Evolutionary conservation across 768 basidiomycete species (phyloP), one percentile per base, ranked within the genome.

Genomic region (Filobasidium wieringae): DNA sequence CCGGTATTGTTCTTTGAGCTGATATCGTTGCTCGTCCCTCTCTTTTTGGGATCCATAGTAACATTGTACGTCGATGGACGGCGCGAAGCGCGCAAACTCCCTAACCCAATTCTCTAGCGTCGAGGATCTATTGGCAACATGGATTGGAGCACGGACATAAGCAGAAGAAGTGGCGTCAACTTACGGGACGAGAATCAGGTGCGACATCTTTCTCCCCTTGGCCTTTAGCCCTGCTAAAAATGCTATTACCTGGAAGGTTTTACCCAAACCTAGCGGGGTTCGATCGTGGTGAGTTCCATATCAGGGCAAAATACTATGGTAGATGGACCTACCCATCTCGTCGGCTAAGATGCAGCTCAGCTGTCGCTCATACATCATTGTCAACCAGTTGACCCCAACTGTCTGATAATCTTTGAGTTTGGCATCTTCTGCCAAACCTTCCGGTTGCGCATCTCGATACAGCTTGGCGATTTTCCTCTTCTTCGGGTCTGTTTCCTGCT

Each of bases 101-200:
- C 95, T 81, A 72, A 89, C 87, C 95, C 95, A 99, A 68, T 99
- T 99, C 73, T 99, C 95, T 26, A 97, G 77, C 0, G 92, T 96
- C 3, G 93, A 97, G 3, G 93, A 89, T 30, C 89, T n/a, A n/a
- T n/a, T 92, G 56, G 61, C 26, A 37, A 52, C 24, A 29, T 19
- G 12, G 36, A 8, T 26, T 22, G 29, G 3, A 22, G 1, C 53
- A 30, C 15, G 47, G 34, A 19, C 51, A 24, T 32, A 58, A 40
- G n/a, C 3, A 41, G 11, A 37, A 49, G n/a, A n/a, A n/a, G n/a
- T n/a, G n/a, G n/a, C n/a, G n/a, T n/a, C n/a, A 32, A 82, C 90
- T 64, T 76, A 96, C 85, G 95, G 95, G 9, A 99, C 95, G 64
- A 97, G 83, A 51, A 99, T 80, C 29, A 97, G 82, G 75, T 96